Conservation (phyloP, 768 basidiomycete species). For the Boletus rubescentipes region DNA sequence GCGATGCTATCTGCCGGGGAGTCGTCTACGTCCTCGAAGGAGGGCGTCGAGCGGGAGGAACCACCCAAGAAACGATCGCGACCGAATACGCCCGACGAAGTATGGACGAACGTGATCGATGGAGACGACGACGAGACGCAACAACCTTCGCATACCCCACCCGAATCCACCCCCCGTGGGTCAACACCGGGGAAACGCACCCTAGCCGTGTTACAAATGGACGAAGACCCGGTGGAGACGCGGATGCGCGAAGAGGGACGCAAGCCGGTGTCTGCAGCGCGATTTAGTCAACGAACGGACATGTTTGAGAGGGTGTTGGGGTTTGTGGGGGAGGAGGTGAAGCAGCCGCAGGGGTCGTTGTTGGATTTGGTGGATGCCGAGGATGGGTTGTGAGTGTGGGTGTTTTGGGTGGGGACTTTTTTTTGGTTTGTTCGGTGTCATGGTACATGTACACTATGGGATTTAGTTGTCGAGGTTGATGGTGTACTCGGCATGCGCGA, state of each 20-base stretch:
- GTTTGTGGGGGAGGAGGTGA: constrained; percentile 61
- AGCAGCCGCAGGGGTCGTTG: constrained; percentile 64
- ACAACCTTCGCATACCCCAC: background rate
- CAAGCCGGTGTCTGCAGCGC: constrained; percentile 40
- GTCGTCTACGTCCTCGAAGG: background rate
- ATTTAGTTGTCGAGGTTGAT: too few relatives aligned
- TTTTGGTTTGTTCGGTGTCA: too few relatives aligned
- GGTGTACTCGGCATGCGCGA: too few relatives aligned
- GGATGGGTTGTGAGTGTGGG: constrained; percentile 13
- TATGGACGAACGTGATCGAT: constrained; percentile 42
- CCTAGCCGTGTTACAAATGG: constrained; percentile 24
- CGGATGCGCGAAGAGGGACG: constrained; percentile 27
- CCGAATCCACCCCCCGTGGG: constrained; percentile 2
- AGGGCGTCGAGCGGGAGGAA: constrained; percentile 24
- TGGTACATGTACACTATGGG: too few relatives aligned
- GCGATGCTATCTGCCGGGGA: constrained; percentile 8
- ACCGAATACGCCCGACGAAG: constrained; percentile 41
- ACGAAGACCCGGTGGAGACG: constrained; percentile 31
- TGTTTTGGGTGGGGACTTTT: too few relatives aligned
- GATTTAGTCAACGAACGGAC: constrained; percentile 63
- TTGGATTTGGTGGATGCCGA: constrained; percentile 57
- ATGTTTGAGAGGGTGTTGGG: constrained; percentile 67
- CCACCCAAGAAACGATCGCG: constrained; percentile 48
- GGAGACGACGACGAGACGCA: constrained; percentile 25
- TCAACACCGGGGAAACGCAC: constrained; percentile 17